Conservation (phyloP, 75 land plant genomes). For the Larix kaempferi region DNA sequence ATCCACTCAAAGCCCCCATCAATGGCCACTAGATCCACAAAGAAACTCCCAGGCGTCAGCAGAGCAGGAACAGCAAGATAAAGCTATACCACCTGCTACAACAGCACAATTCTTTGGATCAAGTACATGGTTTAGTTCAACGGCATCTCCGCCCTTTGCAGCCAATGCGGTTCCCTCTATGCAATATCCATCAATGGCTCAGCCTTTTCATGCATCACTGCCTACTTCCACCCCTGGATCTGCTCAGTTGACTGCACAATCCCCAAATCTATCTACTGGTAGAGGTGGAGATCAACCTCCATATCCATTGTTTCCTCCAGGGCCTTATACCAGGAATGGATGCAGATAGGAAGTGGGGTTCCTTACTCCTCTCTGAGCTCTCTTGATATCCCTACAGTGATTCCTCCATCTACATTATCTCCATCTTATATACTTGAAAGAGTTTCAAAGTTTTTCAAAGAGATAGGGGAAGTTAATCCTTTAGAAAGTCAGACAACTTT, state of each 20-base stretch:
- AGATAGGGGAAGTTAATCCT: constrained; percentile 91
- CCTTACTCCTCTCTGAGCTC: constrained; percentile 95
- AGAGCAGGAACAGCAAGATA: constrained; percentile 27
- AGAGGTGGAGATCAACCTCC: constrained; percentile 55
- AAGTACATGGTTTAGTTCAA: neutral
- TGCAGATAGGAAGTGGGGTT: constrained; percentile 97
- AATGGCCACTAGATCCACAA: constrained; percentile 54
- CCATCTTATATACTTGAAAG: constrained; percentile 73
- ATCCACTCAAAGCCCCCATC: constrained; percentile 11
- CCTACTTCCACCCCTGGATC: constrained; percentile 26
- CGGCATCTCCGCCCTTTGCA: too few species aligned
- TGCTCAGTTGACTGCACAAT: constrained; percentile 28
- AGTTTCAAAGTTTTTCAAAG: constrained; percentile 90
- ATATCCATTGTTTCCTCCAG: constrained; percentile 93
- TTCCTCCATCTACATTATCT: constrained; percentile 72
- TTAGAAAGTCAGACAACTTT: constrained; percentile 65
- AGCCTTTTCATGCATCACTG: constrained; percentile 30
- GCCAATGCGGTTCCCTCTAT: constrained; percentile 14
- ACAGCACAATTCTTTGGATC: constrained; percentile 8
- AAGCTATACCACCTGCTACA: neutral
- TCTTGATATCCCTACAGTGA: constrained; percentile 86
- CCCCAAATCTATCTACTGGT: constrained; percentile 18
- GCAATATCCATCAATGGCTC: constrained; percentile 17
- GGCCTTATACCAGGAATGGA: constrained; percentile 97
- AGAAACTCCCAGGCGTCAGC: constrained; percentile 16